Conservation (phyloP, 2,329 filamentous ascomycete genomes). For the Alternaria alternata region DNA sequence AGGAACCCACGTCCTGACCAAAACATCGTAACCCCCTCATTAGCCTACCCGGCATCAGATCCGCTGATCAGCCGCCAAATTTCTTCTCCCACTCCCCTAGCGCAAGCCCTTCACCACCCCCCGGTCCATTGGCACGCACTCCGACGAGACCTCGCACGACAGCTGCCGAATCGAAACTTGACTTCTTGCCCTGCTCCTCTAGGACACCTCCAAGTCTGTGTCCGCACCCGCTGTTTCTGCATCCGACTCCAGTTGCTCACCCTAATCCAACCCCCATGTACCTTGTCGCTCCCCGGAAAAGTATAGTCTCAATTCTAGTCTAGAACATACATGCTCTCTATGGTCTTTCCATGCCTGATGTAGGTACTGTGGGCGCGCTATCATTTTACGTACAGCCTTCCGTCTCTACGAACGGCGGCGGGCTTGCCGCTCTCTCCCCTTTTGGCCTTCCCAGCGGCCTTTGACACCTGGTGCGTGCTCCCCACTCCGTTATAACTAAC, state of each 20-base stretch:
- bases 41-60: constrained; percentile 23
- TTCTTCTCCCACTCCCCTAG: constrained; percentile 40
- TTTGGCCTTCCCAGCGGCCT: constrained; percentile 31
- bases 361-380: constrained; percentile 34
- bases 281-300: constrained; percentile 23
- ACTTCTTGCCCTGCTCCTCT: constrained; percentile 34
- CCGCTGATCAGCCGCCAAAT: constrained; percentile 38
- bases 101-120: constrained; percentile 38
- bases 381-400: constrained; percentile 42
- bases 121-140: constrained; percentile 32
- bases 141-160: constrained; percentile 36
- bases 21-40: constrained; percentile 25
- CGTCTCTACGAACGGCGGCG: constrained; percentile 31
- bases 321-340: constrained; percentile 32
- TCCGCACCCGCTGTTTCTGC: constrained; percentile 38
- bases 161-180: constrained; percentile 43
- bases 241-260: constrained; percentile 37
- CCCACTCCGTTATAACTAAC: constrained; percentile 35
- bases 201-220: constrained; percentile 30
- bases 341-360: constrained; percentile 27
- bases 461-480: constrained; percentile 48
- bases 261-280: constrained; percentile 35
- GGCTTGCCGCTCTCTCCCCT: constrained; percentile 36
- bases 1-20: constrained; percentile 21
- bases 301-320: constrained; percentile 34